Evolutionary conservation across 306 rosid genomes (phyloP).

Genomic region (Sphenostylis stenocarpa): DNA sequence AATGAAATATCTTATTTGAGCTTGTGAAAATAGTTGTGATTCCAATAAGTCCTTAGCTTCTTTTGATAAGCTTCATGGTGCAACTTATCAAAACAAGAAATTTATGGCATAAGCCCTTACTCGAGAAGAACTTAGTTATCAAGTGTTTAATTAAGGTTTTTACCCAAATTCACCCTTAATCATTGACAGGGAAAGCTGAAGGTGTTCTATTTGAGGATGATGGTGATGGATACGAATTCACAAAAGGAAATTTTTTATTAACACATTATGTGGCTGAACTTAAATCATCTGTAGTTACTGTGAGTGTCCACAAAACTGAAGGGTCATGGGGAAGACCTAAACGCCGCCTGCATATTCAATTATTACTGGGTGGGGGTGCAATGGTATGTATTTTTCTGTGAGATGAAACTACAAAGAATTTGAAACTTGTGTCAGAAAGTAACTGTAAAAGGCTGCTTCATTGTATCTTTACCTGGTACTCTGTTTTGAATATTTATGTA

Average conservation of each 20-base stretch:
- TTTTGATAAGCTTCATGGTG: background rate
- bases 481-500: constrained; percentile 12
- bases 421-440: constrained; percentile 8
- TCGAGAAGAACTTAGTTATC: background rate
- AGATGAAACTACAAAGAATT: constrained; percentile 25
- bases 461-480: constrained; percentile 7
- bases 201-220: constrained; percentile 89
- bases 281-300: constrained; percentile 61
- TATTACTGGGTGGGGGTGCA: constrained; percentile 87
- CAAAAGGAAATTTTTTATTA: constrained; percentile 68
- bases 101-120: background rate
- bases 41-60: background rate
- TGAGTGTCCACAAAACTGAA: constrained; percentile 62
- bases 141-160: background rate
- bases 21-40: background rate
- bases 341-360: constrained; percentile 65
- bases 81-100: background rate
- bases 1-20: background rate
- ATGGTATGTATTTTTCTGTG: constrained; percentile 52
- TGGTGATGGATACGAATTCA: constrained; percentile 91
- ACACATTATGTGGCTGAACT: constrained; percentile 79
- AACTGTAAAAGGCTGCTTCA: constrained; percentile 1
- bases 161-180: background rate
- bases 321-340: constrained; percentile 86
- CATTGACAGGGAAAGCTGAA: constrained; percentile 78